Evolutionary conservation across 148 eudicot genomes (phyloP), one percentile per base, ranked within the genome.

Genomic region (Pharnaceum exiguum): DNA sequence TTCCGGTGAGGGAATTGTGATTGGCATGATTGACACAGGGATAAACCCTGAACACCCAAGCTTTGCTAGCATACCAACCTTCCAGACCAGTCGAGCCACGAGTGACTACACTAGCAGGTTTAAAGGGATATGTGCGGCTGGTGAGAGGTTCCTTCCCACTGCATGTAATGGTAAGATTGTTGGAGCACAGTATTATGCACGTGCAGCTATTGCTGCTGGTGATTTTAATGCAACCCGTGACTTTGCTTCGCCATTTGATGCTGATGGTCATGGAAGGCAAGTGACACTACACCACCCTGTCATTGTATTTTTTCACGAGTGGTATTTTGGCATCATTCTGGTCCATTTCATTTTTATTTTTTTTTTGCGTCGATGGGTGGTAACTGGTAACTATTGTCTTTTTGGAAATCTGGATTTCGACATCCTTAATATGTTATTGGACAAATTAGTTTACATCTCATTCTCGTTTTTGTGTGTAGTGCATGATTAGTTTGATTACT

Each of bases 181-280:
- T 19, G 90, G 86, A n/a, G 90, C 85, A n/a, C 81, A 78, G 42
- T 73, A 75, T 59, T 83, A 77, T 68, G 85, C 90, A 0, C 69
- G 76, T 30, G 90, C 86, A 17, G 90, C 86, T 24, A 80, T 71
- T 51, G 81, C 78, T 19, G 83, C 82, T 17, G 86, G 83, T 55
- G 77, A 84, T 46, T 84, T 84, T 38, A 78, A 84, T 70, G 72
- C 75, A 11, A 70, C 79, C 3, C 85, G 81, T n/a, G 86, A 84
- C 53, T 84, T 48, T 60, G 86, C 81, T 32, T 84, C 86, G 11
- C 83, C 90, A 1, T 84, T 74, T 66, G 90, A 84, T 51, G 83
- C 90, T 26, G 90, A 84, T 68, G 90, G 90, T 32, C 90, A 84
- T 62, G 90, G 90, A 77, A 84, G 90, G 90, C 63, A 72, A 77